Evolutionary conservation across 1,284 basidiomycete genomes (phyloP).

Genomic region (Cryptococcus hybrid): DNA sequence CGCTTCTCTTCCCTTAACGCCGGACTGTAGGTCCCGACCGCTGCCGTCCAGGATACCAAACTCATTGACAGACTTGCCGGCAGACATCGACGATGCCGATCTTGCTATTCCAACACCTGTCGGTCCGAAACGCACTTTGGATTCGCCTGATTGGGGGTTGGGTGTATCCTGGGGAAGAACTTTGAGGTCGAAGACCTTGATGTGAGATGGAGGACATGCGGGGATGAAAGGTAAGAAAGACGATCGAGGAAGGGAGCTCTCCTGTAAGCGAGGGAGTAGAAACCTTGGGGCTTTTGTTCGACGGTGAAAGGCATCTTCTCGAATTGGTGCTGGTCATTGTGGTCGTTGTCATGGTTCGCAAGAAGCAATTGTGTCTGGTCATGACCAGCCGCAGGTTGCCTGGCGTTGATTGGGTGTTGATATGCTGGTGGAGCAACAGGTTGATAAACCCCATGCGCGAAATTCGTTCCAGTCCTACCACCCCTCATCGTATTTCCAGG

Average conservation of each 20-base stretch:
- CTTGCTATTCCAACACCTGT: background rate
- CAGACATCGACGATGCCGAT: background rate
- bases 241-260: slow-evolving; percentile 6
- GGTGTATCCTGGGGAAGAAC: background rate
- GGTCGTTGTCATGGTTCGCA: background rate
- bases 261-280: slow-evolving; percentile 18
- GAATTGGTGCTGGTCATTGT: background rate
- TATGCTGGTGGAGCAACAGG: slow-evolving; percentile 14
- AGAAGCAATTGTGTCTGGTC: slow-evolving; percentile 5
- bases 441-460: background rate
- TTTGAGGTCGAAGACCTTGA: background rate
- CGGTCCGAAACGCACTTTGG: slow-evolving; percentile 2
- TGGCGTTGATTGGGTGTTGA: slow-evolving; percentile 10
- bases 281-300: slow-evolving; percentile 11
- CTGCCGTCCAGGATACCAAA: background rate
- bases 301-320: slow-evolving; percentile 5
- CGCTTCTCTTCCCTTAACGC: slow-evolving; percentile 3
- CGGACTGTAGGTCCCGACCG: background rate
- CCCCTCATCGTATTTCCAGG: slow-evolving; percentile 2
- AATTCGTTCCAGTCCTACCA: background rate
- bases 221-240: background rate
- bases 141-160: background rate
- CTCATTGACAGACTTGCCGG: background rate
- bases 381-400: background rate
- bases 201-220: background rate